A percentile compares a stretch with the other conserved stretches of the same genome.
Evolutionary conservation across 495 filamentous ascomycete genomes (phyloP).

Genomic region (Penicillium diatomitis): DNA sequence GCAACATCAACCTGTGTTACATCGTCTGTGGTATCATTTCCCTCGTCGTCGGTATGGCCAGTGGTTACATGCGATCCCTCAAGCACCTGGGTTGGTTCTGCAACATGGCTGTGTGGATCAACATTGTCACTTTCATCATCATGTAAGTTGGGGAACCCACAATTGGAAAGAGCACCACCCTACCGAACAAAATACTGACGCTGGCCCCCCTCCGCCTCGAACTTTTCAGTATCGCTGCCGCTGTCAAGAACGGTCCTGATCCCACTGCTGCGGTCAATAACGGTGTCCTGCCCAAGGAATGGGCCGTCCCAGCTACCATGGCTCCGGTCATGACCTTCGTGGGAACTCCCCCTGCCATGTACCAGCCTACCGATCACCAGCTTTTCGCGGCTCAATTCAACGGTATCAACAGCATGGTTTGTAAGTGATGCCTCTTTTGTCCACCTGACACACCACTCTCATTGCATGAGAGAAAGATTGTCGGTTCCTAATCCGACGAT

Average conservation of each 20-base stretch:
- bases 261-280: conserved; percentile 17
- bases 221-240: conserved; percentile 30
- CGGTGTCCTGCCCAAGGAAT: conserved; percentile 7
- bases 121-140: conserved; percentile 17
- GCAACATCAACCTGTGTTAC: conserved; percentile 37
- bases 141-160: conserved; percentile 5
- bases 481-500: background rate
- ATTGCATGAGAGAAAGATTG: background rate
- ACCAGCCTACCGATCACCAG: conserved; percentile 7
- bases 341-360: conserved; percentile 6
- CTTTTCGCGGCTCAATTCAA: conserved; percentile 14
- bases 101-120: conserved; percentile 19
- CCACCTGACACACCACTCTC: conserved; percentile 24
- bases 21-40: conserved; percentile 40
- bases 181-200: too few relatives aligned
- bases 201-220: too few relatives aligned
- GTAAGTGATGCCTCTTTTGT: background rate
- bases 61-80: conserved; percentile 33
- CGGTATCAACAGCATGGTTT: conserved; percentile 15
- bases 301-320: conserved; percentile 1
- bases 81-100: conserved; percentile 18
- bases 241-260: conserved; percentile 37
- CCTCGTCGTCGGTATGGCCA: conserved; percentile 33
- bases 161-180: too few relatives aligned
- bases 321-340: conserved; percentile 12